phyloP scores from a whole-genome alignment of 2,329 filamentous ascomycete genomes.

The Pseudogymnoascus sp. region DNA sequence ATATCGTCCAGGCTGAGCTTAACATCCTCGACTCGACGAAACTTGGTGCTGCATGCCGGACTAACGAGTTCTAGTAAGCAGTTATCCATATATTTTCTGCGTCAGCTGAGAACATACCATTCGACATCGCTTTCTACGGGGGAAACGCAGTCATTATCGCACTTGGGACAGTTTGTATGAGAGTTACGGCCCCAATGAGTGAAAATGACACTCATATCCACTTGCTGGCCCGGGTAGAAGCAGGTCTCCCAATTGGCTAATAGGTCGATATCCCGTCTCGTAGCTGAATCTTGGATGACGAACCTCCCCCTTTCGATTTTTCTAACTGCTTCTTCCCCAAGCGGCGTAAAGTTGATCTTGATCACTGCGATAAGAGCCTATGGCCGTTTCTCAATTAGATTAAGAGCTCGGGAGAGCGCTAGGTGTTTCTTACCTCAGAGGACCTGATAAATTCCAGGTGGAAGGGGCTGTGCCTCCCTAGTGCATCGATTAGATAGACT shows the following conservation, averaged over 20 bases:
- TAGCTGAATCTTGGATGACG: not conserved
- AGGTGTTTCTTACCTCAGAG: slow-evolving; percentile 13
- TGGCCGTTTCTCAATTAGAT: not conserved
- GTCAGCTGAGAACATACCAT: not conserved
- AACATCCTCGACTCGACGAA: not conserved
- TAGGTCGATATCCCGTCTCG: not conserved
- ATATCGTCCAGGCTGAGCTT: not conserved
- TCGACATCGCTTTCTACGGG: not conserved
- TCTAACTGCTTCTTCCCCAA: not conserved
- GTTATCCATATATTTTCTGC: no score
- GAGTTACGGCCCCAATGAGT: not conserved
- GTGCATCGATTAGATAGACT: slow-evolving; percentile 26
- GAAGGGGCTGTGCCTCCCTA: slow-evolving; percentile 23
- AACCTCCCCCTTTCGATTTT: not conserved
- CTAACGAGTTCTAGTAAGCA: not conserved
- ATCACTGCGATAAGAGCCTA: not conserved
- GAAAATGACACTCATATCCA: not conserved
- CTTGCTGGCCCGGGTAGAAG: not conserved
- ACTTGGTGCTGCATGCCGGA: not conserved
- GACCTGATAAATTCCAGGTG: slow-evolving; percentile 27
- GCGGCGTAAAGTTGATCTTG: not conserved
- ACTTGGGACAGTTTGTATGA: not conserved
- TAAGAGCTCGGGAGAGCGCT: not conserved
- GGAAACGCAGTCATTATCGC: not conserved
- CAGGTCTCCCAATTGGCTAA: not conserved